A percentile compares a stretch with the other conserved stretches of the same genome.
Evolutionary conservation across 768 basidiomycete genomes (phyloP).

Genomic region (Fomitopsis pulvina): DNA sequence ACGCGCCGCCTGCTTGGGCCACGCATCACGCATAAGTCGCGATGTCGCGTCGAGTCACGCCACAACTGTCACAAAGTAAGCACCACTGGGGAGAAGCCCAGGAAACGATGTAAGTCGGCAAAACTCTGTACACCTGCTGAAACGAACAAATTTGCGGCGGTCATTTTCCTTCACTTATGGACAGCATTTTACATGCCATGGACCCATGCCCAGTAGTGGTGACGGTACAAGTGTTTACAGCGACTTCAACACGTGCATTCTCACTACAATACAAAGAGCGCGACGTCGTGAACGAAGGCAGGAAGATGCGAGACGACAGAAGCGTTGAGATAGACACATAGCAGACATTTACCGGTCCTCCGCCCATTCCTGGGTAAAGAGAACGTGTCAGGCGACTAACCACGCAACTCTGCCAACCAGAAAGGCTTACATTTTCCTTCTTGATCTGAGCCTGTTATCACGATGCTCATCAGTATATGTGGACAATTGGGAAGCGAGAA

Average conservation of each 20-base stretch:
- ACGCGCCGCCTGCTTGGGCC: neutral
- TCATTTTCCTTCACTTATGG: too few species aligned
- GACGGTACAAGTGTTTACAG: too few species aligned
- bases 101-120: too few species aligned
- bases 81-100: too few species aligned
- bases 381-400: constrained; percentile 1
- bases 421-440: constrained; percentile 87
- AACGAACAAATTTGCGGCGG: neutral
- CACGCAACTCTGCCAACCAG: neutral
- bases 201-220: too few species aligned
- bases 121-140: neutral
- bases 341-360: constrained; percentile 61
- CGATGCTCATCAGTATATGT: neutral
- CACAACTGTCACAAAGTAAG: neutral
- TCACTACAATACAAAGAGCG: neutral
- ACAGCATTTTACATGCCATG: too few species aligned
- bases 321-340: neutral
- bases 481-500: neutral
- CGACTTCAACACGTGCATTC: neutral
- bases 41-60: neutral
- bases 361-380: constrained; percentile 71
- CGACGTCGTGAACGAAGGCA: neutral
- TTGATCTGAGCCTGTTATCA: constrained; percentile 83
- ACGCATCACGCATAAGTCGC: neutral
- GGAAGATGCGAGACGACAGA: neutral